Base-by-base conservation (phyloP, 371 early-diverging fungal genomes). In the Cokeromyces recurvatus region DNA sequence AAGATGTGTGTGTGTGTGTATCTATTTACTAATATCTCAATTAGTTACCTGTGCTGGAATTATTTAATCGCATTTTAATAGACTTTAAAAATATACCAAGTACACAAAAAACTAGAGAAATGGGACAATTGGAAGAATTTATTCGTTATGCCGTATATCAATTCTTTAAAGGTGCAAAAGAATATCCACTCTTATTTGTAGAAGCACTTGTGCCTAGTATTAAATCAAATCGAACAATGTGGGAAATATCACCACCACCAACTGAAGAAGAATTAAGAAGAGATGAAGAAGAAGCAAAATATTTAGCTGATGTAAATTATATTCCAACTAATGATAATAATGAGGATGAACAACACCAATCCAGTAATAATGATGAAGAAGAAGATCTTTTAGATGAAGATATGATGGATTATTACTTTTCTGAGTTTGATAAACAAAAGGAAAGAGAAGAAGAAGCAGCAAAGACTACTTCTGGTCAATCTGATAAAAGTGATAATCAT, bases 41-140 rank as follows among this genome's bases (percentile, higher is more conserved):
- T 25, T 10, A 16, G 78, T 53, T 82, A 8, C 80, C 84, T 9
- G 68, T 73, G 0, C 32, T 88, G 35, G 75, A 82, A 1, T 65
- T 86, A 4, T 86, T 88, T 44, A 78, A 82, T 50, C 74, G 66
- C 2, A 81, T 88, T 36, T 40, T 82, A 9, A 46, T 43, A 10
- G 59, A 69, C 17, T 21, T 42, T 8, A 47, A 34, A 11, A 21
- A 32, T 4, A 23, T 76, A 36, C 66, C 65, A 9, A 21, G 31
- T 4, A 23, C 75, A 36, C 66, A 64, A 9, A 37, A 52, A 4
- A 64, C 71, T 3, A 21, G 48, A 5, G 66, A 72, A 0, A 67
- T 65, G 19, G 45, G 35, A 25, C 78, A 84, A 32, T 59, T 89
- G 16, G 36, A 56, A 6, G 63, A 69, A 22, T 77, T 85, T 29